Evolutionary conservation across 257 asterid species (phyloP), one percentile per base, ranked within the genome.

Genomic region (Eucommia ulmoides): DNA sequence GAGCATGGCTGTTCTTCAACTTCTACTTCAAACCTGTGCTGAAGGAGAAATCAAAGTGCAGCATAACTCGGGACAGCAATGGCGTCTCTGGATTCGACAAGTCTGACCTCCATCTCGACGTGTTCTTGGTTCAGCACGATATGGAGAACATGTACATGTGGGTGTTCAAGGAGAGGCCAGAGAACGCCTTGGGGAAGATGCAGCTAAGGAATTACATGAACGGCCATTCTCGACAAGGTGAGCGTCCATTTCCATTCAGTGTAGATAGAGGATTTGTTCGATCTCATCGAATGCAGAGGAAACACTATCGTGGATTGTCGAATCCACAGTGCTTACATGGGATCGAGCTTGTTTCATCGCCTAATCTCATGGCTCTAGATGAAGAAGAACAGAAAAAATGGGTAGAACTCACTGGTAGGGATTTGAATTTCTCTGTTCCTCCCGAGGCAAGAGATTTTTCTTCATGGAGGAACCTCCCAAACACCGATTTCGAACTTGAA

Each of bases 91-190:
- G 76, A 10, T 75, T 75, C 11, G 79, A 71, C 15, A 71, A 75
- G 55, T 67, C 82, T 1, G 76, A 68, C 60, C 82, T 75, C 35
- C 62, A 71, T 16, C 63, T 67, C 2, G 82, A 75, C 24, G 69
- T 68, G 29, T 75, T 75, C 66, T 24, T 75, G 19, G 82, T 71
- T 53, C 82, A 75, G 59, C 79, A 75, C 22, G 82, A 75, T 57
- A 65, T 75, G 82, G 82, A 75, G 61, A 75, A 75, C 41, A 68
- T 75, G 57, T 71, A 75, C 44, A 75, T 75, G 79, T 75, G 82
- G 82, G 76, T 65, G 50, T 75, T 75, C 33, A 75, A 68, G 71
- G 82, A 75, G 56, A 71, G 69, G 49, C 79, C 82, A 1, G 82
- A 75, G 35, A 75, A 75, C 60, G 82, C 82, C 3, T 46, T 75